phyloP scores from a whole-genome alignment of 352 stramenopile species.

The Phytophthora boehmeriae region DNA sequence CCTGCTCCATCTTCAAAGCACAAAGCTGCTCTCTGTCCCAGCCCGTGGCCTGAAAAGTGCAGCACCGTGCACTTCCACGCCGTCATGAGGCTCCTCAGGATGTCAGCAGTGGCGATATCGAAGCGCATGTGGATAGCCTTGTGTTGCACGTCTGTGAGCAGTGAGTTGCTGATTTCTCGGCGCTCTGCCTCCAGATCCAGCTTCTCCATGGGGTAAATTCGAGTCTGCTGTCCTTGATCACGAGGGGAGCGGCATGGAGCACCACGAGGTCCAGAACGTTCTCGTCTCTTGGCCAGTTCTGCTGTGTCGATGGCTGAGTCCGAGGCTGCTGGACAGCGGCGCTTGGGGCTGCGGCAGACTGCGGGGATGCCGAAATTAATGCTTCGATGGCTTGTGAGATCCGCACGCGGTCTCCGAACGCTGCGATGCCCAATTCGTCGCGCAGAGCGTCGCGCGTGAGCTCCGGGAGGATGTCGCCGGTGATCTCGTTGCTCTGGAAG shows the following conservation, averaged over 20 bases:
- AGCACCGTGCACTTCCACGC: conserved; percentile 75
- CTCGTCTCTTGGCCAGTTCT: conserved; percentile 25
- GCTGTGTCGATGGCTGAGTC: neutral
- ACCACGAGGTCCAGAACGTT: conserved; percentile 81
- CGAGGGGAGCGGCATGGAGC: conserved; percentile 79
- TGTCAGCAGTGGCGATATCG: conserved; percentile 79
- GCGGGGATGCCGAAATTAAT: conserved; percentile 27
- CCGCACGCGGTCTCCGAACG: conserved; percentile 65
- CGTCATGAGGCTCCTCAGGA: conserved; percentile 79
- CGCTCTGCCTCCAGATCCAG: conserved; percentile 79
- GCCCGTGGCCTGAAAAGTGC: conserved; percentile 81
- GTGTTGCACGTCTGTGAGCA: conserved; percentile 73
- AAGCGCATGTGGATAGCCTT: conserved; percentile 82
- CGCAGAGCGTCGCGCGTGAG: conserved; percentile 68
- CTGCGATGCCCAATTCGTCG: conserved; percentile 64
- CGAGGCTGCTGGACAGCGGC: neutral
- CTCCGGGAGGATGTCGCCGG: conserved; percentile 61
- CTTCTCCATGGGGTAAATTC: conserved; percentile 87
- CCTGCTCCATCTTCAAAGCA: conserved; percentile 83
- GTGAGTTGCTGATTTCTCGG: conserved; percentile 67
- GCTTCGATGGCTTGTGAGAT: conserved; percentile 63
- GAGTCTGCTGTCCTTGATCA: conserved; percentile 77
- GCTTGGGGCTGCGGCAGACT: conserved; percentile 9
- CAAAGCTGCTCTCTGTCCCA: conserved; percentile 68
- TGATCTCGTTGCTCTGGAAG: conserved; percentile 64